Percentiles rank a stretch among this genome's conserved stretches.
These are phyloP conservation scores for Cantharellus anzutake DNA, from an alignment of 768 basidiomycete species.

Conservation along the genomic window DNA sequence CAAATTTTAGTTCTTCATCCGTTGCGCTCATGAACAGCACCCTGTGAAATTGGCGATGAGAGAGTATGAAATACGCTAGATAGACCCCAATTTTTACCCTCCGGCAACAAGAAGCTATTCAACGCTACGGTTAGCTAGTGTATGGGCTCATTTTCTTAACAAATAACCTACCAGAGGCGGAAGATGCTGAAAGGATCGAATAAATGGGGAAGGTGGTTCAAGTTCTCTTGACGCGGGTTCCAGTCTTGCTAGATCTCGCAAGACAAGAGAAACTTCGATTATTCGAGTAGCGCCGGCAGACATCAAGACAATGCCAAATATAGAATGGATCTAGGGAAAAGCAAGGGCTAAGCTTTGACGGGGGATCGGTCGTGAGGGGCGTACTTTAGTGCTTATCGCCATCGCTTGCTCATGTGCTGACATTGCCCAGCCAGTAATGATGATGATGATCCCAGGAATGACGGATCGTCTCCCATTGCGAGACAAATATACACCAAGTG, in stretches of 20 bases:
- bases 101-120: constrained; percentile 47
- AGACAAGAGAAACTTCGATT: constrained; percentile 69
- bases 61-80: neutral
- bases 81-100: constrained; percentile 29
- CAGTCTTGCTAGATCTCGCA: constrained; percentile 15
- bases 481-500: constrained; percentile 69
- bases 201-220: constrained; percentile 16
- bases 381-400: constrained; percentile 65
- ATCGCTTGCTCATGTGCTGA: constrained; percentile 72
- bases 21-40: constrained; percentile 85
- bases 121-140: neutral
- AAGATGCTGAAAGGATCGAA: constrained; percentile 62
- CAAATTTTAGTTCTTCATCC: constrained; percentile 67
- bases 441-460: constrained; percentile 71
- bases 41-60: constrained; percentile 18
- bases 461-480: constrained; percentile 55
- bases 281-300: constrained; percentile 64
- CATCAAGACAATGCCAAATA: constrained; percentile 77
- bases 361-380: neutral
- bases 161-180: constrained; percentile 58
- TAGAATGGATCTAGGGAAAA: constrained; percentile 43
- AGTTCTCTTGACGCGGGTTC: neutral
- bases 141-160: neutral
- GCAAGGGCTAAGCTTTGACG: neutral
- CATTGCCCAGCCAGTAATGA: constrained; percentile 90